A percentile compares a stretch with the other conserved stretches of the same genome.
Conservation (phyloP, 2,329 filamentous ascomycete genomes). For the Diatrype stigma region DNA sequence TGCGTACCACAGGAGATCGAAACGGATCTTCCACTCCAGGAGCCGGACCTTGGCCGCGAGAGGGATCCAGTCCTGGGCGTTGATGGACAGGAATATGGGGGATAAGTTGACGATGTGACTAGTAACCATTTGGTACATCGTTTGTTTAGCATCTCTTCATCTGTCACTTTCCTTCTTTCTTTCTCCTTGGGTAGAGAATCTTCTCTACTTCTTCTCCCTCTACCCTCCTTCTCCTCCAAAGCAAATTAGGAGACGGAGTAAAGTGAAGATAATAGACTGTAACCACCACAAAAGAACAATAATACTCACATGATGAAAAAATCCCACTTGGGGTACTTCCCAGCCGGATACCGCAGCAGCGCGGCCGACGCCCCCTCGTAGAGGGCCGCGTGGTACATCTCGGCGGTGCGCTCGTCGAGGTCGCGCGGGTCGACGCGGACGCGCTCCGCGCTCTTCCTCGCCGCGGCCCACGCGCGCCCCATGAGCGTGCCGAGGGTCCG, state of each 20-base stretch:
- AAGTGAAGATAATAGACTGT: no score
- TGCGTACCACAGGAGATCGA: conserved; percentile 71
- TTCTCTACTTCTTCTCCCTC: no score
- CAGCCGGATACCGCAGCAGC: conserved; percentile 45
- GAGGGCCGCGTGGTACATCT: conserved; percentile 65
- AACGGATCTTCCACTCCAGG: conserved; percentile 76
- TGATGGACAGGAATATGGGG: conserved; percentile 71
- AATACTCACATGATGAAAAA: conserved; percentile 63
- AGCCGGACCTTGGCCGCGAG: conserved; percentile 60
- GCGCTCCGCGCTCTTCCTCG: conserved; percentile 56
- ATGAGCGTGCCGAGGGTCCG: conserved; percentile 69
- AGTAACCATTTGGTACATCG: conserved; percentile 1
- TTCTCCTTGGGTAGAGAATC: no score
- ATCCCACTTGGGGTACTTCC: conserved; percentile 72
- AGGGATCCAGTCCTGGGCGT: conserved; percentile 57
- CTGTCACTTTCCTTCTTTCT: no score
- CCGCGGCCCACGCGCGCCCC: conserved; percentile 56
- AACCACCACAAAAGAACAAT: no score
- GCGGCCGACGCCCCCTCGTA: conserved; percentile 51
- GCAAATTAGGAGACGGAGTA: no score
- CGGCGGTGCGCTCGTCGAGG: conserved; percentile 48
- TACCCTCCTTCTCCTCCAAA: no score
- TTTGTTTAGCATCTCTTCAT: no score
- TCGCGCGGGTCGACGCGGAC: conserved; percentile 54
- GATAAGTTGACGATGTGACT: conserved; percentile 72